A percentile compares a stretch with the other conserved stretches of the same genome.
Evolutionary conservation across 495 filamentous ascomycete genomes (phyloP).

Genomic region (Penicillium verhagenii): DNA sequence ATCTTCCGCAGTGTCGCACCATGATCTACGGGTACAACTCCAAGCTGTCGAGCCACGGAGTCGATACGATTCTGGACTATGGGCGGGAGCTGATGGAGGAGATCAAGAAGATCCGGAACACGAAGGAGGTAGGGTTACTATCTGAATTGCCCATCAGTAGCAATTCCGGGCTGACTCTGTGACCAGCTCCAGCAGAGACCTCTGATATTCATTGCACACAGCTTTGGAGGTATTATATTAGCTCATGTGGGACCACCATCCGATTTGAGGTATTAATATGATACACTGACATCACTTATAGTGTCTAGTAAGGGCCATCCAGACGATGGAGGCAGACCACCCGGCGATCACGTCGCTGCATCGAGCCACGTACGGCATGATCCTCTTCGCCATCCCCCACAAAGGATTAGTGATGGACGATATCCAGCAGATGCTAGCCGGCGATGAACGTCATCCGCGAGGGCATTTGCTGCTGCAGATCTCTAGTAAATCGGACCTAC

Average conservation of each 20-base stretch:
- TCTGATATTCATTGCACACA: conserved; percentile 32
- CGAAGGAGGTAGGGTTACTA: conserved; percentile 10
- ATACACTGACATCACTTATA: conserved; percentile 14
- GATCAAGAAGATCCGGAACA: conserved; percentile 18
- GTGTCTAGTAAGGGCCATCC: conserved; percentile 29
- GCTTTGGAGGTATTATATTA: conserved; percentile 32
- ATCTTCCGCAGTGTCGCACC: conserved; percentile 27
- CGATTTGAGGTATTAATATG: too few species aligned
- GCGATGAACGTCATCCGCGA: conserved; percentile 26
- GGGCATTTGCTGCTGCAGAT: conserved; percentile 16
- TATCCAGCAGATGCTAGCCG: conserved; percentile 28
- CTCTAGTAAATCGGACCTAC: conserved; percentile 18
- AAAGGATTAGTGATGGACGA: conserved; percentile 32
- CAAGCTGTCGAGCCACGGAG: conserved; percentile 22
- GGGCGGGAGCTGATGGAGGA: conserved; percentile 22
- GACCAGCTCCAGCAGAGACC: conserved; percentile 18
- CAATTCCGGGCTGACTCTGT: conserved; percentile 2
- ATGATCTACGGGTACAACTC: conserved; percentile 41
- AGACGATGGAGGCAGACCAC: conserved; percentile 22
- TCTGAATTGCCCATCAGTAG: not conserved
- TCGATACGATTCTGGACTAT: conserved; percentile 22
- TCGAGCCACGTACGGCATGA: conserved; percentile 34
- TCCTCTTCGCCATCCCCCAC: conserved; percentile 33
- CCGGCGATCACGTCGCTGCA: conserved; percentile 21
- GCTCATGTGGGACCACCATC: conserved; percentile 21